Evolutionary conservation across 805 yeast species (phyloP), one percentile per base, ranked within the genome.

Genomic region (Lipomyces mesembrius): DNA sequence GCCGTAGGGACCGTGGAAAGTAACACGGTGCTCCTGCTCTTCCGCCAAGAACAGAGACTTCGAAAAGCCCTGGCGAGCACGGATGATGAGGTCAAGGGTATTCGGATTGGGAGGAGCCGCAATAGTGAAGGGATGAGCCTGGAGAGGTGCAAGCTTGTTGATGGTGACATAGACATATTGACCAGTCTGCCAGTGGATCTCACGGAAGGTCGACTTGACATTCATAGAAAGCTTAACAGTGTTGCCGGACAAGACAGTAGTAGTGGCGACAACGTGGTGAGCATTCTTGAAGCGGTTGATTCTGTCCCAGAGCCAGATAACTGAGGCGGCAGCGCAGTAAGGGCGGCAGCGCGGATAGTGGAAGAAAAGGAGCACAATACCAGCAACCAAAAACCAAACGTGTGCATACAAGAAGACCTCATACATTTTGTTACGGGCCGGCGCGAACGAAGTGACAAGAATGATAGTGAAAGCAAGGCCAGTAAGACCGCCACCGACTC

Each of bases 21-120:
- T 63, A 51, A 75, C 70, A 61, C 70, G 65, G 62, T 70, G 73
- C 52, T 60, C 69, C 60, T 59, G 64, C 61, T 62, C 58, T n/a
- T 59, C 64, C 49, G 73, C 63, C 53, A 68, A 57, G 66, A 61
- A 70, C 59, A 66, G 65, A 22, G 67, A 39, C 70, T 60, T 64
- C 60, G 78, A 75, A 66, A 75, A 75, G 37, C 78, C 78, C 51
- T 67, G 60, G 53, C 76, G 67, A 27, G 77, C 77, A 35, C 78
- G 70, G 62, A 75, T 72, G 63, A 75, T 76, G 34, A 75, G 68
- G 58, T 73, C 75, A 57, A 76, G 62, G 12, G 65, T 63, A 56
- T 67, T 39, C 29, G 71, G 59, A 61, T 56, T 60, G 22, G 72
- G 72, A 11, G 71, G 63, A 27, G 72, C 64, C 29, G 72, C 72